phyloP scores from a whole-genome alignment of 208 protist species.

The Tetramitus jugosus region DNA sequence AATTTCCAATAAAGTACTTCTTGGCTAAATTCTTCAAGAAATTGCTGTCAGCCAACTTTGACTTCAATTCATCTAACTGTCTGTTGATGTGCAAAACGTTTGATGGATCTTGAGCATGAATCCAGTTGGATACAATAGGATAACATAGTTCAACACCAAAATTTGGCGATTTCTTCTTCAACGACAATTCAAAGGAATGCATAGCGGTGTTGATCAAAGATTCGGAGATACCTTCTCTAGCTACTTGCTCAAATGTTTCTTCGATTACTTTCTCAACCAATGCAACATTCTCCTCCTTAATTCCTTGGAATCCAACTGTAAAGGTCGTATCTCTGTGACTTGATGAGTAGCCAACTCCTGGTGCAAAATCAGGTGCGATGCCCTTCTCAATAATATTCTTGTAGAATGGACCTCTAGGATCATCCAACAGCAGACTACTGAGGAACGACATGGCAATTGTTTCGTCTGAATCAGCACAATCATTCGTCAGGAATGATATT shows the following conservation, averaged over 20 bases:
- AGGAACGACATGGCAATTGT: not conserved
- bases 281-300: not conserved
- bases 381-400: constrained; percentile 13
- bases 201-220: not conserved
- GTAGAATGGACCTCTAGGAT: constrained; percentile 19
- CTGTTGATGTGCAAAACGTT: not conserved
- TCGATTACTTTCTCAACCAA: not conserved
- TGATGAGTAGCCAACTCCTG: not conserved
- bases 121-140: not conserved
- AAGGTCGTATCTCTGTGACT: not conserved
- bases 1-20: constrained; percentile 6
- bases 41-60: not conserved
- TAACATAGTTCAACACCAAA: constrained; percentile 10
- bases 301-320: constrained; percentile 4
- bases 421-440: not conserved
- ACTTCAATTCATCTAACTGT: not conserved
- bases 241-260: not conserved
- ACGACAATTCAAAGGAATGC: not conserved
- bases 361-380: not conserved
- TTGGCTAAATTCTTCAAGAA: constrained; percentile 4
- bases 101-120: not conserved
- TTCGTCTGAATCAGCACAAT: not conserved
- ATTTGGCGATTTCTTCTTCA: constrained; percentile 2
- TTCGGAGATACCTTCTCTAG: not conserved
- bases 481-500: not conserved